These are phyloP conservation scores for Vitis hybrid DNA, from an alignment of 177 flowering plant species.

Conservation along the genomic window DNA sequence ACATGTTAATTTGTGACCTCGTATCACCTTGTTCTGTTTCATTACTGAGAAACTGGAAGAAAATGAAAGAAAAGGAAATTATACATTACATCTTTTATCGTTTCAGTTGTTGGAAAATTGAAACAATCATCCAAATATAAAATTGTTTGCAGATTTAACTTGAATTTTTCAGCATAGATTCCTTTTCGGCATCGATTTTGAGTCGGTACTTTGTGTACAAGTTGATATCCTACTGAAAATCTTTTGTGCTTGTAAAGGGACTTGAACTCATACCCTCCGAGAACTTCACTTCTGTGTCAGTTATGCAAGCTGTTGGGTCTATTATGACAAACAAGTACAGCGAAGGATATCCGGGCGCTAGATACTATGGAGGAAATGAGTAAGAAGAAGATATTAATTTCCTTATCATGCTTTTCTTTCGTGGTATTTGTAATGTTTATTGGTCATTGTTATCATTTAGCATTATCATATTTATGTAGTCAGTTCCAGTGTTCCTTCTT, in stretches of 20 bases:
- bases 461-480: not conserved
- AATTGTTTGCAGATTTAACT: too few species aligned
- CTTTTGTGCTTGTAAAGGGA: constrained; percentile 51
- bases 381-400: constrained; percentile 27
- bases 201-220: not conserved
- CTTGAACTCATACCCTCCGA: constrained; percentile 97
- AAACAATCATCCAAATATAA: too few species aligned
- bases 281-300: constrained; percentile 95
- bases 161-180: too few species aligned
- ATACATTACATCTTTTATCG: too few species aligned
- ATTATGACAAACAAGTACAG: constrained; percentile 99
- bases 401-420: not conserved
- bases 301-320: constrained; percentile 99
- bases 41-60: too few species aligned
- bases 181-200: too few species aligned
- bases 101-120: too few species aligned
- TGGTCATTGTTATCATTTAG: not conserved
- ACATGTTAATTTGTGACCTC: too few species aligned
- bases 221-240: not conserved
- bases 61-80: too few species aligned
- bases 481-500: not conserved
- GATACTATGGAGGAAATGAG: constrained; percentile 99
- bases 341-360: constrained; percentile 99
- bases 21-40: too few species aligned
- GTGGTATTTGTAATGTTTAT: not conserved